Evolutionary conservation across 1,139 yeast genomes (phyloP), one percentile per base, ranked within the genome.

Genomic region (Arxiozyma telluris): DNA sequence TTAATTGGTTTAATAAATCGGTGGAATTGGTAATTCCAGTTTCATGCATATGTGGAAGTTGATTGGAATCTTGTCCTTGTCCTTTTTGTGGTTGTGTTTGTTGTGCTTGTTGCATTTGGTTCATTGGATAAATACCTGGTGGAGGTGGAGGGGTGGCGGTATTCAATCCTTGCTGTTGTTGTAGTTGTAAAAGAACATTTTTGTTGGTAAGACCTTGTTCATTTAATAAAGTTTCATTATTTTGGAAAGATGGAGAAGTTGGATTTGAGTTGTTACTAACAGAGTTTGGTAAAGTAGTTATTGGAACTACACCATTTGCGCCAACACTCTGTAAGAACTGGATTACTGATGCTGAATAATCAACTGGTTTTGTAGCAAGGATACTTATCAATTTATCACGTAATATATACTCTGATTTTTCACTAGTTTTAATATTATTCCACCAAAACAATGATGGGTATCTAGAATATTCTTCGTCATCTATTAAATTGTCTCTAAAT

Each of bases 1-100:
- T 81, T 64, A 84, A 74, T 65, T 84, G 91, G 51, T 80, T 83
- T 61, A 84, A 74, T 61, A 85, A 74, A 65, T 84, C 90, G 30
- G 86, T 80, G 53, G 88, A 83, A 60, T 79, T 62, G 20, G 60
- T 60, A 53, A 60, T 34, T 43, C 49, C 55, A 51, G 47, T 58
- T 62, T 51, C 54, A 59, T 46, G 54, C 55, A 47, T 50, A 57
- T 41, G 34, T 21, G 45, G 38, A 12, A 25, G 22, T 21, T 30
- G 22, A 23, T 15, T 50, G 12, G 52, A 30, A 4, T 41, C 30
- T 8, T 27, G 30, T 27, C 8, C 30, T 7, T 27, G 30, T 27
- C 30, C 30, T 27, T 27, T 27, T 27, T 27, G 54, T 17, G 18
- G 22, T 44, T 54, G 58, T 34, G 51, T 51, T 53, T 53, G 59